These are phyloP conservation scores for Pythium sp. DNA, from an alignment of 352 stramenopile species.

Conservation along the genomic window DNA sequence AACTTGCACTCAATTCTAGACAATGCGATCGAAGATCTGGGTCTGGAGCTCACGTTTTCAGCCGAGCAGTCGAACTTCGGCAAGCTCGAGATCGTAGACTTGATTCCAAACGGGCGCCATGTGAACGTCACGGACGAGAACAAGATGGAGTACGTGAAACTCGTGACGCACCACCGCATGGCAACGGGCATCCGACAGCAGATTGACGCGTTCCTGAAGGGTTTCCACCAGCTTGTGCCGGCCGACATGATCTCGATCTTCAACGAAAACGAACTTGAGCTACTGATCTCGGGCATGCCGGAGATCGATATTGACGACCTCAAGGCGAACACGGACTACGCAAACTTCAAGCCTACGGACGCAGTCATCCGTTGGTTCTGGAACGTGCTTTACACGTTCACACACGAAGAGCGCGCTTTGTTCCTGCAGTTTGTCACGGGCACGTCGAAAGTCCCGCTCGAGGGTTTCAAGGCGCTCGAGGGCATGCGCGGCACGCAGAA, in stretches of 20 bases:
- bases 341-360: slow-evolving; percentile 90
- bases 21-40: slow-evolving; percentile 80
- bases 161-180: slow-evolving; percentile 99
- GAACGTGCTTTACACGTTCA: slow-evolving; percentile 89
- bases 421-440: slow-evolving; percentile 94
- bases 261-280: slow-evolving; percentile 92
- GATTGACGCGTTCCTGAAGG: slow-evolving; percentile 88
- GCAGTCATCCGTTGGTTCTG: slow-evolving; percentile 94
- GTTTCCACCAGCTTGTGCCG: slow-evolving; percentile 91
- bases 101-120: slow-evolving; percentile 87
- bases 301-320: slow-evolving; percentile 95
- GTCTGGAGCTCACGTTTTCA: slow-evolving; percentile 92
- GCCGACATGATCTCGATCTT: slow-evolving; percentile 92
- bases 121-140: slow-evolving; percentile 90
- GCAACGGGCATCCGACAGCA: slow-evolving; percentile 96
- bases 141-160: slow-evolving; percentile 93
- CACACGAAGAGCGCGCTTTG: slow-evolving; percentile 88
- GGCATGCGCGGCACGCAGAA: slow-evolving; percentile 98
- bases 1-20: slow-evolving; percentile 91
- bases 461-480: slow-evolving; percentile 98
- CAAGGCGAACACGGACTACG: slow-evolving; percentile 92
- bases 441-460: slow-evolving; percentile 93
- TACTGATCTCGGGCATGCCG: slow-evolving; percentile 91
- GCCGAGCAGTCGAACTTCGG: slow-evolving; percentile 90
- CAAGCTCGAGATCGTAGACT: slow-evolving; percentile 83